These are phyloP conservation scores for Saposhnikovia divaricata DNA, from an alignment of 129 eudicot species.

Conservation along the genomic window DNA sequence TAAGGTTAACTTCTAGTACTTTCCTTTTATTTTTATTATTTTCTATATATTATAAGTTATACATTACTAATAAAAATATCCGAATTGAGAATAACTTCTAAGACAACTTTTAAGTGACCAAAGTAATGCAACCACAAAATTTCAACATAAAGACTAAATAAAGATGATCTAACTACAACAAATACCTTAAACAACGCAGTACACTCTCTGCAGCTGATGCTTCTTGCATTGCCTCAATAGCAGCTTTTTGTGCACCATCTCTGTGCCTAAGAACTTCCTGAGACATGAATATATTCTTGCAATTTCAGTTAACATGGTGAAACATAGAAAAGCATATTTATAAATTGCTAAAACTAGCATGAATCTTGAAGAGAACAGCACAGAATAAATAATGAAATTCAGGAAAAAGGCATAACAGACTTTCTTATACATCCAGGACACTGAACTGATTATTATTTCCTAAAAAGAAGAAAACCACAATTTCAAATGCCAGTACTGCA, in stretches of 20 bases:
- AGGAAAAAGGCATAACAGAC: background rate
- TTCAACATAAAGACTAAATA: background rate
- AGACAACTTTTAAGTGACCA: too few relatives aligned
- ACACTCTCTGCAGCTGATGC: constrained; percentile 82
- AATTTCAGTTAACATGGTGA: background rate
- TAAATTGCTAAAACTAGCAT: background rate
- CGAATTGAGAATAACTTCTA: too few relatives aligned
- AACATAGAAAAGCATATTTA: background rate
- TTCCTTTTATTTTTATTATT: too few relatives aligned
- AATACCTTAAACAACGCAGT: constrained; percentile 78
- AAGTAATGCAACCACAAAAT: background rate
- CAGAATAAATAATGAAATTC: background rate
- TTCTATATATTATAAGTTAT: too few relatives aligned
- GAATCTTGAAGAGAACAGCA: background rate
- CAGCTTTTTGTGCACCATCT: constrained; percentile 82
- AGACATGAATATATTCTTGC: background rate
- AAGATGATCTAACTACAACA: background rate
- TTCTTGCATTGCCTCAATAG: constrained; percentile 83
- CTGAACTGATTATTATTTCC: background rate
- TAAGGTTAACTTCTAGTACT: too few relatives aligned
- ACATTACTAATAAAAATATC: too few relatives aligned
- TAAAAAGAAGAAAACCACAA: background rate
- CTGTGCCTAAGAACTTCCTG: constrained; percentile 84
- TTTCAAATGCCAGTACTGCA: background rate
- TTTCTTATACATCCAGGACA: background rate